A percentile compares a stretch with the other conserved stretches of the same genome.
phyloP scores from a whole-genome alignment of 2,329 filamentous ascomycete genomes.

The Microdochium paspali region DNA sequence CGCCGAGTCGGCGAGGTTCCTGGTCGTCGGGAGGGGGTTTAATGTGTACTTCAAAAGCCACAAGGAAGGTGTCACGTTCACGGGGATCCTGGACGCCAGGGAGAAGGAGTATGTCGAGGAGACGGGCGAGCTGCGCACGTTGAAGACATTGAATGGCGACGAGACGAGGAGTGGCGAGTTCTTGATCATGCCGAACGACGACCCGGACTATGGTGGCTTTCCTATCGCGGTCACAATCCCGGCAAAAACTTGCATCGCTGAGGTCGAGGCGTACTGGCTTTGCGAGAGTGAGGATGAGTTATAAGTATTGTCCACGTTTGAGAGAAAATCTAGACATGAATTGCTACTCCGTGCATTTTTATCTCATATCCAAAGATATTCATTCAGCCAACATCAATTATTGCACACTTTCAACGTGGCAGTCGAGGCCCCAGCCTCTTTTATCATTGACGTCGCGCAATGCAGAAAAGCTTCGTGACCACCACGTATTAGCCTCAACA shows the following conservation, averaged over 20 bases:
- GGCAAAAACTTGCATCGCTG: slow-evolving; percentile 36
- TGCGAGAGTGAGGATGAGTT: slow-evolving; percentile 1
- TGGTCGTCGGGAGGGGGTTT: slow-evolving; percentile 26
- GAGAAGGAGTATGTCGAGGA: slow-evolving; percentile 15
- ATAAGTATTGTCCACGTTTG: too few species aligned
- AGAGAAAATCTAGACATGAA: too few species aligned
- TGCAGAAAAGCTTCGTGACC: too few species aligned
- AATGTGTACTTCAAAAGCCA: slow-evolving; percentile 22
- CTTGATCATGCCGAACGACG: slow-evolving; percentile 45
- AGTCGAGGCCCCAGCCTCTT: too few species aligned
- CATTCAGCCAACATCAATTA: too few species aligned
- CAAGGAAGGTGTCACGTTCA: slow-evolving; percentile 21
- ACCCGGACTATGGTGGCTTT: slow-evolving; percentile 46
- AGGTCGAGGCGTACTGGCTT: slow-evolving; percentile 25
- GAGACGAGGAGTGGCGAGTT: slow-evolving; percentile 33
- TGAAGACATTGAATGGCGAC: slow-evolving; percentile 12
- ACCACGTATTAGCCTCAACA: too few species aligned
- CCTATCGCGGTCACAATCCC: slow-evolving; percentile 45
- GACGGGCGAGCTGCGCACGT: slow-evolving; percentile 7
- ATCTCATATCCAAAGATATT: too few species aligned
- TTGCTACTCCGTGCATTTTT: too few species aligned
- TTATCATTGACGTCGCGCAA: too few species aligned
- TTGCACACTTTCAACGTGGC: too few species aligned
- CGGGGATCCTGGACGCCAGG: slow-evolving; percentile 23
- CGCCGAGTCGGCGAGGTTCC: slow-evolving; percentile 16